Base-by-base conservation (phyloP, 768 basidiomycete genomes). In the Kwoniella europaea region DNA sequence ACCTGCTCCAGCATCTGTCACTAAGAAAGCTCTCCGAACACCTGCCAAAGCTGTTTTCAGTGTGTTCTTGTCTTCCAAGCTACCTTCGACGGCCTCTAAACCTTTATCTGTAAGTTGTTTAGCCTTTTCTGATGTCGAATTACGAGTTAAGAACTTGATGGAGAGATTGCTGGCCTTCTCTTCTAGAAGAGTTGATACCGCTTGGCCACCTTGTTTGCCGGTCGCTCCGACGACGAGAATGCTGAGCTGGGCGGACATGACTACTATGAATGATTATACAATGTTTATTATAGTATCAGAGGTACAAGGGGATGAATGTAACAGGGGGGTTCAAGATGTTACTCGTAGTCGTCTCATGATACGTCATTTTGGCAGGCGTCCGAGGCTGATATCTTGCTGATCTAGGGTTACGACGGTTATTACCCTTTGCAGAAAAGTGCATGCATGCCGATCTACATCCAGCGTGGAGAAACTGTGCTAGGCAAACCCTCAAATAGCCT, bases 91-190 rank as follows among this genome's bases (percentile, higher is more conserved):
- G 35, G 73, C 73, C 42, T 76, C 44, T 42, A 71, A 64, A 13
- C 79, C 77, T 41, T 73, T 56, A 16, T 53, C 35, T 53, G 57
- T 41, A 61, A 82, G 75, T 29, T 67, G 56, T 46, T 72, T 50
- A 1, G 80, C 76, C 10, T 71, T 46, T 3, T 67, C 22, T 1
- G 77, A 77, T 4, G 50, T 15, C 12, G 72, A 54, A 57, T 77
- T 76, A 60, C 81, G 78, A 15, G 80, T 76, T n/a, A 81, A 46
- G 65, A 74, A 76, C 18, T 75, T 74, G 61, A 81, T 43, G 42
- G 54, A 68, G 12, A 22, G 22, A 35, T 56, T 56, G 55, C 20
- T 56, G 12, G 55, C 16, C 20, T 56, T 20, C 55, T 29, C 55
- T 10, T 56, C 55, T 18, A 56, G 27, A 13, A 56, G 27, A 29